A percentile compares a stretch with the other conserved stretches of the same genome.
These are phyloP conservation scores for Beauveria bassiana DNA, from an alignment of 2,329 filamentous ascomycete genomes.

Conservation along the genomic window DNA sequence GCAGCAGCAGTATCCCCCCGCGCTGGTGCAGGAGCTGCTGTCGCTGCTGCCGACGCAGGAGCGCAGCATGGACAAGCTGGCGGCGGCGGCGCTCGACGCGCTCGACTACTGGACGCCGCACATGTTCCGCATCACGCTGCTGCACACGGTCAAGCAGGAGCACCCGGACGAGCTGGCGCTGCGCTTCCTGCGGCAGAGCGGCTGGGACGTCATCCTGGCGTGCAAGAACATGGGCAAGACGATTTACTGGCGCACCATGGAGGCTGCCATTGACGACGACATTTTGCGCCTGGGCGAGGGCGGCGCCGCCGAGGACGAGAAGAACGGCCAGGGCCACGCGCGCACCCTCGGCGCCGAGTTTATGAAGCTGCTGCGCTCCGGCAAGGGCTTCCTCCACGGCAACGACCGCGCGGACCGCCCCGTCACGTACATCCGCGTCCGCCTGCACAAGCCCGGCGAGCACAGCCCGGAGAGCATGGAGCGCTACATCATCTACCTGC, in stretches of 20 bases:
- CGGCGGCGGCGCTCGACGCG: conserved; percentile 70
- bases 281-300: conserved; percentile 67
- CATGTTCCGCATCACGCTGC: conserved; percentile 66
- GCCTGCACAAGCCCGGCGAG: conserved; percentile 68
- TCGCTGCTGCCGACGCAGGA: conserved; percentile 37
- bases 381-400: conserved; percentile 82
- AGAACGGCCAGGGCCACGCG: conserved; percentile 43
- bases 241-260: conserved; percentile 73
- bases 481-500: conserved; percentile 76
- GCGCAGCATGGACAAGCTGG: conserved; percentile 82
- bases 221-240: conserved; percentile 84
- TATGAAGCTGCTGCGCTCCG: conserved; percentile 69
- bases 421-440: conserved; percentile 70
- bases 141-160: conserved; percentile 86
- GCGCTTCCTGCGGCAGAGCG: conserved; percentile 69
- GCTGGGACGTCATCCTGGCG: conserved; percentile 85
- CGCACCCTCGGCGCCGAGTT: conserved; percentile 67
- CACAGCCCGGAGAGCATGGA: conserved; percentile 71
- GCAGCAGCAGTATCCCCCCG: conserved; percentile 38
- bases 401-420: conserved; percentile 70
- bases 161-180: conserved; percentile 73
- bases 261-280: conserved; percentile 77
- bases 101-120: conserved; percentile 66
- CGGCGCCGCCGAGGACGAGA: conserved; percentile 50
- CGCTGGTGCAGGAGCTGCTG: conserved; percentile 23